Evolutionary conservation across 306 rosid genomes (phyloP).

Genomic region (Crotalaria pallida): DNA sequence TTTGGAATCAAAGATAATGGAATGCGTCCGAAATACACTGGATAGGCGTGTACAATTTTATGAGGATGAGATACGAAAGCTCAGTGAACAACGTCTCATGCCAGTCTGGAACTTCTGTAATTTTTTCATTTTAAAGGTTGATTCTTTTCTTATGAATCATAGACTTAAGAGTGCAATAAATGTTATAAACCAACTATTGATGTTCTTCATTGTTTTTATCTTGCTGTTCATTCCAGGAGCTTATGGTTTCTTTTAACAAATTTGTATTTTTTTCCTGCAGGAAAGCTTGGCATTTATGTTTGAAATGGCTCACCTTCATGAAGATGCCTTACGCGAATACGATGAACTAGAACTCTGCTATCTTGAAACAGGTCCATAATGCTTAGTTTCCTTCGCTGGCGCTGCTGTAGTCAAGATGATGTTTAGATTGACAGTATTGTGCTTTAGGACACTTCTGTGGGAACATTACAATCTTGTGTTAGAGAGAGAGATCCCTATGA

Average conservation of each 20-base stretch:
- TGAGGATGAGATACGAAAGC: conserved; percentile 97
- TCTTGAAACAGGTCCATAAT: conserved; percentile 79
- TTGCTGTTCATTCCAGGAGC: conserved; percentile 21
- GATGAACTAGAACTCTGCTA: conserved; percentile 95
- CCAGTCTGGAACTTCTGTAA: conserved; percentile 99
- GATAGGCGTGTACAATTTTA: conserved; percentile 96
- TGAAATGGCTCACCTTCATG: conserved; percentile 95
- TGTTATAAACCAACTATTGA: conserved; percentile 16
- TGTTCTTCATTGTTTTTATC: background rate
- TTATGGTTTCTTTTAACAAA: conserved; percentile 22
- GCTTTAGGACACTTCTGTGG: conserved; percentile 3
- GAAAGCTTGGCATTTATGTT: conserved; percentile 99
- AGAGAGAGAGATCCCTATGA: conserved; percentile 14
- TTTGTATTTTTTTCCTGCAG: conserved; percentile 45
- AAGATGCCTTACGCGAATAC: conserved; percentile 93
- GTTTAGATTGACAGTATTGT: background rate
- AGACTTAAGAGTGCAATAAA: conserved; percentile 21
- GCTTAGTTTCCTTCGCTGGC: conserved; percentile 20
- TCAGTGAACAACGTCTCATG: conserved; percentile 95
- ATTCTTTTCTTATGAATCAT: conserved; percentile 30
- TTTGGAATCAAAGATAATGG: conserved; percentile 83
- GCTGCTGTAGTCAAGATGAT: conserved; percentile 25
- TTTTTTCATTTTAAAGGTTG: conserved; percentile 93
- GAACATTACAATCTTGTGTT: conserved; percentile 8
- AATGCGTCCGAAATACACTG: conserved; percentile 86